Evolutionary conservation across 768 basidiomycete genomes (phyloP), one percentile per base, ranked within the genome.

Genomic region (Porpolomopsis calyptriformis): DNA sequence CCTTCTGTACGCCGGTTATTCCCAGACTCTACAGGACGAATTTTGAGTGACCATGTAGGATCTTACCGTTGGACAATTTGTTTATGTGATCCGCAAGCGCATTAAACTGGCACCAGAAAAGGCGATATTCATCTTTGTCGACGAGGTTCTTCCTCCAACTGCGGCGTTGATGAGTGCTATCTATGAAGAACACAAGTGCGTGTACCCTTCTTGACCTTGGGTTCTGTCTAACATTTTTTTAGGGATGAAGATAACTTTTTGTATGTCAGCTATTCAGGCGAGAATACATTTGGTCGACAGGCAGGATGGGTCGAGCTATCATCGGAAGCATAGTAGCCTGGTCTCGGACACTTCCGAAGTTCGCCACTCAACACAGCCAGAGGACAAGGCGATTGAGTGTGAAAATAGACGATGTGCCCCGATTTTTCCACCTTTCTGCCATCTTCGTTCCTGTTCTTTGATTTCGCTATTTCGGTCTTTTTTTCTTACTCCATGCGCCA

Each of bases 21-120:
- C 19, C 29, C 26, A 12, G 25, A 27, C 31, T 53, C n/a, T 18
- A 8, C 35, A 20, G 26, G 12, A 39, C 11, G 38, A 11, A 18
- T 38, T 26, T 43, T 44, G 40, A 41, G 31, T 19, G 19, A 42
- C 34, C 27, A 24, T 45, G 20, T 54, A 97, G 91, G 92, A 97
- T 67, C 70, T 96, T 47, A 97, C 92, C 34, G 93, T 97, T 7
- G 93, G 93, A 9, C 94, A 99, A 62, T 99, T 99, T 63, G 96
- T 99, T 47, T 99, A 99, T 64, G 96, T 99, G 26, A 99, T 99
- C 62, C 84, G 96, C 60, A 99, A 99, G 75, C 86, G 96, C 51
- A 99, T 98, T 84, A 98, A 99, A 80, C 79, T 99, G 47, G 88
- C 92, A 19, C 93, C 96, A 25, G 96, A 99, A 79, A 97, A 97